Conservation (phyloP, 2,329 filamentous ascomycete genomes). For the Neocucurbitaria cava region DNA sequence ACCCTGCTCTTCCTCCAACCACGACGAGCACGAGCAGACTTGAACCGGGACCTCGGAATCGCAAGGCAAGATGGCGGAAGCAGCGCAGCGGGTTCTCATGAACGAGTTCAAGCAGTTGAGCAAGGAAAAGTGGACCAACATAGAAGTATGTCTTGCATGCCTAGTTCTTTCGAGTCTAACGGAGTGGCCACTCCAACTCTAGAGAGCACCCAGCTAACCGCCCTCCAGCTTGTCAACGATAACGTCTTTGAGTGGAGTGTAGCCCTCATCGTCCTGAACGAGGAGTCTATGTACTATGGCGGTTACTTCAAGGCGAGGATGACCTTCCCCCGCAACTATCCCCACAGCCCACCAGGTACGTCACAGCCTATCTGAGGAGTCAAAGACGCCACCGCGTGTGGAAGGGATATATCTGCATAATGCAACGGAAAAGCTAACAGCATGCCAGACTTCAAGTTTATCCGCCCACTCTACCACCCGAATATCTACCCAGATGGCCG, state of each 20-base stretch:
- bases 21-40: conserved; percentile 12
- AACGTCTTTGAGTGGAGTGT: conserved; percentile 89
- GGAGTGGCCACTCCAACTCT: conserved; percentile 18
- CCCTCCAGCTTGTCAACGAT: conserved; percentile 71
- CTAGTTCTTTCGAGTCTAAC: background rate
- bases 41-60: conserved; percentile 3
- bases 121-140: conserved; percentile 93
- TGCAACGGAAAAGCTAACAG: conserved; percentile 7
- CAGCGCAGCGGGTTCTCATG: conserved; percentile 83
- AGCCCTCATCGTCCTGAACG: conserved; percentile 89
- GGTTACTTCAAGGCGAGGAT: conserved; percentile 93
- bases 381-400: background rate
- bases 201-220: conserved; percentile 31
- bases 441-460: conserved; percentile 76
- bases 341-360: conserved; percentile 78
- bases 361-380: conserved; percentile 10
- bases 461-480: conserved; percentile 81
- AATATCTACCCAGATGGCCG: conserved; percentile 92
- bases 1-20: conserved; percentile 11
- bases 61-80: conserved; percentile 35
- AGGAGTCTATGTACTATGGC: conserved; percentile 89
- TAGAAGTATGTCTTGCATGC: conserved; percentile 67
- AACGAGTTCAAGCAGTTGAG: conserved; percentile 81
- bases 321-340: conserved; percentile 87
- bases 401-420: background rate